phyloP scores from a whole-genome alignment of 140 eudicot genomes.

The Erigeron philadelphicus region DNA sequence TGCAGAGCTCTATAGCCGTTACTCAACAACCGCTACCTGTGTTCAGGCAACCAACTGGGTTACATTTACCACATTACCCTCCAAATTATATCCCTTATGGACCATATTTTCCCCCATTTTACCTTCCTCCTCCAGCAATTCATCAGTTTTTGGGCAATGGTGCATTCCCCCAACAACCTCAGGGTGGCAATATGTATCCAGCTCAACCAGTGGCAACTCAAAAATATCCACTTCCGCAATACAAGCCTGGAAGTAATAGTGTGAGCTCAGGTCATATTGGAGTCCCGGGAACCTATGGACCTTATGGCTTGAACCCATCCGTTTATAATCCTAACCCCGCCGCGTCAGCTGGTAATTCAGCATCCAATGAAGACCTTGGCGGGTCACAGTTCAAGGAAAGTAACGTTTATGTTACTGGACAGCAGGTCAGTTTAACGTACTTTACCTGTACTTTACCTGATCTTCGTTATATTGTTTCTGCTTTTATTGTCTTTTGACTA shows the following conservation, averaged over 20 bases:
- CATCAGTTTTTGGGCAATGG: conserved; percentile 79
- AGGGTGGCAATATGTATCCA: conserved; percentile 58
- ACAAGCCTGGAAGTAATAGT: conserved; percentile 56
- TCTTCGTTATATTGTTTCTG: conserved; percentile 1
- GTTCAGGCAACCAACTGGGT: conserved; percentile 77
- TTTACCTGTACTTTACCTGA: neutral
- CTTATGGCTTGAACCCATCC: conserved; percentile 51
- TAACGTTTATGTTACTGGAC: conserved; percentile 57
- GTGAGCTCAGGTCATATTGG: conserved; percentile 53
- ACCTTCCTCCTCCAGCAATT: conserved; percentile 61
- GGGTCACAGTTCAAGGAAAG: conserved; percentile 72
- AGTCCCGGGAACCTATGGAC: conserved; percentile 58
- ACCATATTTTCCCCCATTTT: conserved; percentile 62
- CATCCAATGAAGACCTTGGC: conserved; percentile 61
- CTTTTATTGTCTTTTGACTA: neutral
- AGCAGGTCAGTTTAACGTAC: conserved; percentile 57
- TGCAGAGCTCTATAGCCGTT: conserved; percentile 65
- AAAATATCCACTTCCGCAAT: conserved; percentile 70
- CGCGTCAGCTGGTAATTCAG: conserved; percentile 55
- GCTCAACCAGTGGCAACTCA: conserved; percentile 52
- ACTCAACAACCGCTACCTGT: conserved; percentile 76
- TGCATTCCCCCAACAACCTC: conserved; percentile 78
- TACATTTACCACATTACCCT: conserved; percentile 78
- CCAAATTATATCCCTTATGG: conserved; percentile 70
- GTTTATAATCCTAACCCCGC: conserved; percentile 48